phyloP scores from a whole-genome alignment of 1,139 yeast species.

The Arxiozyma slooffiae region DNA sequence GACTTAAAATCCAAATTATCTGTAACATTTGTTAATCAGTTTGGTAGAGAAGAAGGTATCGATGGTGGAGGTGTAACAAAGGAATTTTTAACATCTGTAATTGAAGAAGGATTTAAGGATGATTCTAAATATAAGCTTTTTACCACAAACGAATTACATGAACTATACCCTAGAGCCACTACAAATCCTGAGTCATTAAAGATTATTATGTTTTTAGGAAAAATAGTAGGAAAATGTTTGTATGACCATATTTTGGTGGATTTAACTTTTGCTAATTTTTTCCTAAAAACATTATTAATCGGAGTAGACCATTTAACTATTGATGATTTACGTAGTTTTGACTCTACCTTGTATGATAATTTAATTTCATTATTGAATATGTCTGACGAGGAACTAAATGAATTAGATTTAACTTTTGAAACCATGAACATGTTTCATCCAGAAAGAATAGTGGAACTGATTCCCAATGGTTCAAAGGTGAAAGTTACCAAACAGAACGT shows the following conservation, averaged over 20 bases:
- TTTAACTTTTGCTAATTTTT: conserved; percentile 78
- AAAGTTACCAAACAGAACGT: conserved; percentile 55
- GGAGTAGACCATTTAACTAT: conserved; percentile 38
- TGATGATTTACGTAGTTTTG: conserved; percentile 69
- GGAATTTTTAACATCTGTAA: conserved; percentile 71
- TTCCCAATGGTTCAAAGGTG: conserved; percentile 48
- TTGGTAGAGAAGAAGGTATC: conserved; percentile 74
- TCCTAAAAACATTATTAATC: conserved; percentile 55
- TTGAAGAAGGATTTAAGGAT: conserved; percentile 54
- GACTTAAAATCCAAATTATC: conserved; percentile 50
- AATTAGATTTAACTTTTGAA: conserved; percentile 58
- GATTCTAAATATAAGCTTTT: conserved; percentile 37
- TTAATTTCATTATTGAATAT: conserved; percentile 54
- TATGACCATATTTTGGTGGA: conserved; percentile 77
- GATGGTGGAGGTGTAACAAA: conserved; percentile 97
- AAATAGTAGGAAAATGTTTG: conserved; percentile 80
- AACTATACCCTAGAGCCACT: conserved; percentile 49
- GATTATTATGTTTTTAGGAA: conserved; percentile 37
- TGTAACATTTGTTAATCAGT: conserved; percentile 60
- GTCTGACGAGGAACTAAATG: conserved; percentile 46
- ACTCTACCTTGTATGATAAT: conserved; percentile 54
- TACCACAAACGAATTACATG: conserved; percentile 46
- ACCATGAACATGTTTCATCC: conserved; percentile 28
- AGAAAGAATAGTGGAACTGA: conserved; percentile 42
- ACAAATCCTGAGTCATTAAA: conserved; percentile 5